phyloP scores from a whole-genome alignment of 805 yeast species.

The Vanderwaltozyma polyspora region DNA sequence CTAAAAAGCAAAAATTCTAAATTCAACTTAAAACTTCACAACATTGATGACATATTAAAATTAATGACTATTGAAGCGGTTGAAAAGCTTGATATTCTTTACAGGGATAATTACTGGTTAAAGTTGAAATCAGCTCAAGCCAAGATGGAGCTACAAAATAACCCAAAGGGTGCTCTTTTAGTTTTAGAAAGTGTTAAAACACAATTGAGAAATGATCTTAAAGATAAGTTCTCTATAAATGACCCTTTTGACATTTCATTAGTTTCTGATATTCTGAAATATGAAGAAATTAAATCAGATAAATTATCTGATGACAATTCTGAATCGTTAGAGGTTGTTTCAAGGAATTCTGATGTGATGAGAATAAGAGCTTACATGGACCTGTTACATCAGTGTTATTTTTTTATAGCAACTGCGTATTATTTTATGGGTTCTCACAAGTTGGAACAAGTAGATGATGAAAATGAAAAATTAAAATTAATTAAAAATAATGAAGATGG shows the following conservation, averaged over 20 bases:
- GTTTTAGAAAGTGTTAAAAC: slow-evolving; percentile 34
- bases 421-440: slow-evolving; percentile 21
- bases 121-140: slow-evolving; percentile 58
- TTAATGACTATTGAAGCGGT: slow-evolving; percentile 50
- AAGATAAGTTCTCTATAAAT: slow-evolving; percentile 10
- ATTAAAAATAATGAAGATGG: no score
- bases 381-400: slow-evolving; percentile 62
- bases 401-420: slow-evolving; percentile 48
- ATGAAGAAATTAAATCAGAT: neutral
- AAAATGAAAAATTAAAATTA: slow-evolving; percentile 17
- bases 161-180: slow-evolving; percentile 40
- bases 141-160: slow-evolving; percentile 41
- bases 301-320: neutral
- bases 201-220: slow-evolving; percentile 21
- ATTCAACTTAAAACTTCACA: slow-evolving; percentile 8
- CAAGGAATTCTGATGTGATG: slow-evolving; percentile 1
- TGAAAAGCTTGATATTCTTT: slow-evolving; percentile 36
- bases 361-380: slow-evolving; percentile 29
- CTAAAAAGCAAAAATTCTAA: slow-evolving; percentile 3
- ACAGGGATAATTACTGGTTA: slow-evolving; percentile 36
- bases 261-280: neutral
- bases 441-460: slow-evolving; percentile 19
- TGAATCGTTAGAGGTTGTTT: neutral
- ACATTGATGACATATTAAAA: slow-evolving; percentile 54
- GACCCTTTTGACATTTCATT: slow-evolving; percentile 8